Evolutionary conservation across 148 eudicot species (phyloP), one percentile per base, ranked within the genome.

Genomic region (Chenopodium album): DNA sequence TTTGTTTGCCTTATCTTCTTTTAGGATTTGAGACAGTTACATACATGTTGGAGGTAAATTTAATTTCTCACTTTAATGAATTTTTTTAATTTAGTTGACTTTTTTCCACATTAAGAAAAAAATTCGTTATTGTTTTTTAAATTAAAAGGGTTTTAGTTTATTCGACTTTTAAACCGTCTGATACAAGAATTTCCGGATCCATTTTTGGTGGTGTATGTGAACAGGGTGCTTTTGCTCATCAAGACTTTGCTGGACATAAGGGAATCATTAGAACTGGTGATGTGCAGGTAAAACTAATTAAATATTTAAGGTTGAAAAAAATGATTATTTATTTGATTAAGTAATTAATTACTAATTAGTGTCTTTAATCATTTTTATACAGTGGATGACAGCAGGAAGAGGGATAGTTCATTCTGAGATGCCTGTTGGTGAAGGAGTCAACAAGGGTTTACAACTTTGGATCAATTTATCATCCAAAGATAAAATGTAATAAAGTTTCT

Each of bases 331-430:
- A 2, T 28, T 29, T 9, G 2, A 29, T 26, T 31, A 29, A 29
- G 17, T 67, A 67, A 71, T 71, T 13, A 71, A 71, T 32, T 14
- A 71, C 22, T 13, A 71, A 71, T 32, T 14, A 34, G 12, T 56
- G 62, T 56, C 62, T 56, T 16, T 34, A 41, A 71, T 71, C 29
- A 72, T 50, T 71, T 32, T 6, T 77, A 16, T 79, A 85, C 90
- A 96, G 95, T 96, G 99, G 99, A 96, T 96, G 99, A 96, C 98
- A 31, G 99, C 99, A 65, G 99, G 99, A 63, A 90, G 98, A 87
- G 99, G 99, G 28, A 96, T 96, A 48, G 83, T 96, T 76, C 99
- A 96, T 81, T 96, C 99, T 7, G 99, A 96, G 82, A 94, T 96
- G 99, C 99, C 99, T 19, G 95, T 91, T 56, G 93, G 86, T 11